These are phyloP conservation scores for Galeopsis tetrahit DNA, from an alignment of 257 asterid genomes.

Conservation along the genomic window DNA sequence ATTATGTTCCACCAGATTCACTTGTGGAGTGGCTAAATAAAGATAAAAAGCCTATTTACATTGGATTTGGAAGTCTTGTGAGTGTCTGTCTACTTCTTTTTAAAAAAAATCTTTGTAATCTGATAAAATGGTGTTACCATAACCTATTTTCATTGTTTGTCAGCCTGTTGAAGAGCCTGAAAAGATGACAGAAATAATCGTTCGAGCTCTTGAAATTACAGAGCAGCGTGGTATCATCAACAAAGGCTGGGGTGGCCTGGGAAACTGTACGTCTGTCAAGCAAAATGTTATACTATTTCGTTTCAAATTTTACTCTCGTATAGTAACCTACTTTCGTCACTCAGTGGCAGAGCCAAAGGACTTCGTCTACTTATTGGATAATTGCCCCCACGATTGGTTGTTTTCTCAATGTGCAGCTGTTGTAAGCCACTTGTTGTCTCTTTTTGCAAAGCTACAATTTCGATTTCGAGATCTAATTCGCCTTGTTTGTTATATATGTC, in stretches of 20 bases:
- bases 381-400: conserved; percentile 96
- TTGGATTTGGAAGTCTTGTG: conserved; percentile 98
- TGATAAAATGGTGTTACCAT: neutral
- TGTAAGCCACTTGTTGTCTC: conserved; percentile 44
- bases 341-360: conserved; percentile 80
- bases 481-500: conserved; percentile 25
- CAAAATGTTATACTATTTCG: neutral
- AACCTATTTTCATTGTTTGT: conserved; percentile 15
- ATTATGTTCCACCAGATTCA: conserved; percentile 71
- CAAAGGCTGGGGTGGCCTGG: conserved; percentile 98
- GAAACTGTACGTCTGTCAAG: conserved; percentile 50
- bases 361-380: conserved; percentile 69
- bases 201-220: conserved; percentile 76
- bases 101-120: neutral
- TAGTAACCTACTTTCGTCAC: conserved; percentile 13
- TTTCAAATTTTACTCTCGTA: neutral
- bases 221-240: conserved; percentile 92
- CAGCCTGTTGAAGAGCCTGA: conserved; percentile 92
- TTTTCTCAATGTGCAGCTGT: conserved; percentile 84
- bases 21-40: conserved; percentile 80
- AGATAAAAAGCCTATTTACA: conserved; percentile 76
- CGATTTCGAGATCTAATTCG: neutral
- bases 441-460: neutral
- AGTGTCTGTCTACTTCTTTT: conserved; percentile 39
- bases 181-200: conserved; percentile 81